Evolutionary conservation across 768 basidiomycete species (phyloP).

Genomic region (Boletus tomentosulus): DNA sequence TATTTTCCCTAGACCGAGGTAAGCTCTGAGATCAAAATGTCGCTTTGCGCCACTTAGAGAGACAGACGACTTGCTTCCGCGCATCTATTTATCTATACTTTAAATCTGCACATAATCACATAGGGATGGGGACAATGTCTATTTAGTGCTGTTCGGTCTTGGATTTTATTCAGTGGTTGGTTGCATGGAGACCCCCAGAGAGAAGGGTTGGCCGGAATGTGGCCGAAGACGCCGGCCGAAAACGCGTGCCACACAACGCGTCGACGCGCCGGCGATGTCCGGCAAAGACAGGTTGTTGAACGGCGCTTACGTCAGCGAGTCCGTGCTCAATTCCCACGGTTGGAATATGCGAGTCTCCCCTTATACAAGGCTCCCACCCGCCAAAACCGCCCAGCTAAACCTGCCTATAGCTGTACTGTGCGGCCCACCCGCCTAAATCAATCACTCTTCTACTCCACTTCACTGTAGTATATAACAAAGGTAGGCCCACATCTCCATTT

Average conservation of each 20-base stretch:
- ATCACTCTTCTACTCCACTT: conserved; percentile 21
- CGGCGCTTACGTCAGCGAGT: conserved; percentile 33
- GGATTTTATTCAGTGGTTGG: background rate
- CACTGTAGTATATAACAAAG: conserved; percentile 30
- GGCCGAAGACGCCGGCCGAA: conserved; percentile 25
- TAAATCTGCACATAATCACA: conserved; percentile 19
- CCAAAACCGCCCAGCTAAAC: conserved; percentile 35
- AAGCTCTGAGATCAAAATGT: background rate
- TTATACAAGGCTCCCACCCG: conserved; percentile 37
- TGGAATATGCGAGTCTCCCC: conserved; percentile 27
- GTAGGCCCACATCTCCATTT: conserved; percentile 22
- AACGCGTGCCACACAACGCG: conserved; percentile 4
- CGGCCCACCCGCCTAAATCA: conserved; percentile 33
- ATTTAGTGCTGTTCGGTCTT: background rate
- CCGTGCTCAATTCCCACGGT: conserved; percentile 35
- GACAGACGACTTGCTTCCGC: conserved; percentile 5
- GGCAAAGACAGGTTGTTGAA: conserved; percentile 28
- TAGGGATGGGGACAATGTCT: conserved; percentile 9
- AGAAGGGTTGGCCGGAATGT: conserved; percentile 5
- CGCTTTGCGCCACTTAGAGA: background rate
- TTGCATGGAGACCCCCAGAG: conserved; percentile 10
- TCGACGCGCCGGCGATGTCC: conserved; percentile 23
- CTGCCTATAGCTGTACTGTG: conserved; percentile 36
- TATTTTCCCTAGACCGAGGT: conserved; percentile 3
- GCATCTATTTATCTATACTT: conserved; percentile 12